phyloP scores from a whole-genome alignment of 495 filamentous ascomycete species.

The Penicillium chermesinum region DNA sequence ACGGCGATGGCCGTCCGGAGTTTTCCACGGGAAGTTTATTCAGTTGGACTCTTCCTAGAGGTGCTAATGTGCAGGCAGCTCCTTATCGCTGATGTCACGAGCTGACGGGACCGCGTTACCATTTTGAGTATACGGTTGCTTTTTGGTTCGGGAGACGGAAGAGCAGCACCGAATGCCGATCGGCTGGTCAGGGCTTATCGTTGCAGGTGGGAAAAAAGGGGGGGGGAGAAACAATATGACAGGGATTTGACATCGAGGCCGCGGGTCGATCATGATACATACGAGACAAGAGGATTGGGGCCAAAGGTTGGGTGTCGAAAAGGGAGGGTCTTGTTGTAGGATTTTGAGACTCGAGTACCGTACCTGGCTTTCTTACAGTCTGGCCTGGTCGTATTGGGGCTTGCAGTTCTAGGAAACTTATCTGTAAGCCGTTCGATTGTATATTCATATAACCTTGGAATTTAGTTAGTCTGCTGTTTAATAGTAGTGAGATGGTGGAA shows the following conservation, averaged over 20 bases:
- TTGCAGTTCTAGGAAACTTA: too few species aligned
- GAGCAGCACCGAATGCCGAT: not conserved
- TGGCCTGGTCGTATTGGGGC: too few species aligned
- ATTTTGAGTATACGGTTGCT: slow-evolving; percentile 8
- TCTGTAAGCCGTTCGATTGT: too few species aligned
- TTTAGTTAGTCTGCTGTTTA: too few species aligned
- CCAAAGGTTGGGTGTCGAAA: not conserved
- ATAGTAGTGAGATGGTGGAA: too few species aligned
- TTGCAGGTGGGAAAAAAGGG: too few species aligned
- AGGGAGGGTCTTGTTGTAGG: not conserved
- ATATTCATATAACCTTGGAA: too few species aligned
- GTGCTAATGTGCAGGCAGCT: too few species aligned
- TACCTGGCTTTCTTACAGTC: too few species aligned
- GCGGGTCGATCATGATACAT: not conserved
- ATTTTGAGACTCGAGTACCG: too few species aligned
- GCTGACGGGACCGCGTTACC: slow-evolving; percentile 10
- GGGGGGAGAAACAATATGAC: too few species aligned
- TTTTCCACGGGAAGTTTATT: slow-evolving; percentile 22
- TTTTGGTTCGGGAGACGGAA: not conserved
- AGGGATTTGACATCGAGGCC: not conserved
- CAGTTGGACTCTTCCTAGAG: too few species aligned
- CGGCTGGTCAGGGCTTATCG: not conserved
- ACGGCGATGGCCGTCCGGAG: not conserved
- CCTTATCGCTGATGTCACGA: not conserved
- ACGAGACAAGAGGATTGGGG: not conserved